phyloP scores from a whole-genome alignment of 2,329 filamentous ascomycete genomes.

The Beauveria pseudobassiana region DNA sequence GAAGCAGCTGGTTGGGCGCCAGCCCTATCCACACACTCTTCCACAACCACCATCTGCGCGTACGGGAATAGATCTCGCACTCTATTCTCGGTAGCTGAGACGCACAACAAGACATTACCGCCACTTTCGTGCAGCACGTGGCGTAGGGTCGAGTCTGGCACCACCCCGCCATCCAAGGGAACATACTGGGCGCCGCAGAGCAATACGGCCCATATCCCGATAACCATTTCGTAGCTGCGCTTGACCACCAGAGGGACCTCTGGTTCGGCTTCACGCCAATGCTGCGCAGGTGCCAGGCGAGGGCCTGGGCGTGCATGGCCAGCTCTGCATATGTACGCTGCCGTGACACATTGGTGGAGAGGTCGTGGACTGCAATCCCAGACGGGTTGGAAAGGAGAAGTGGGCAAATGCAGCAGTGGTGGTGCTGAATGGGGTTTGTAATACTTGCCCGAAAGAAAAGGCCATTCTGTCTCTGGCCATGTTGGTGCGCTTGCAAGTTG shows the following conservation, averaged over 20 bases:
- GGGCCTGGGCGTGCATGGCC: slow-evolving; percentile 31
- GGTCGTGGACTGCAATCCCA: slow-evolving; percentile 30
- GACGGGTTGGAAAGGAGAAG: slow-evolving; percentile 29
- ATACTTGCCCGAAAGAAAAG: slow-evolving; percentile 19
- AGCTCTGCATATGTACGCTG: slow-evolving; percentile 39
- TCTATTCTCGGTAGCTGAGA: slow-evolving; percentile 30
- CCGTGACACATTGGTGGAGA: slow-evolving; percentile 20
- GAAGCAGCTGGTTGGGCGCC: background rate
- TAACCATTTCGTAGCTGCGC: slow-evolving; percentile 48
- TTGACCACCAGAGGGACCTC: slow-evolving; percentile 48
- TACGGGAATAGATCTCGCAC: slow-evolving; percentile 20
- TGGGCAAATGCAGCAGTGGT: slow-evolving; percentile 32
- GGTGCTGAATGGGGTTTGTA: slow-evolving; percentile 28
- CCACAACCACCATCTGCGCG: slow-evolving; percentile 22
- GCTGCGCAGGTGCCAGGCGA: slow-evolving; percentile 31
- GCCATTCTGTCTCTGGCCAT: background rate
- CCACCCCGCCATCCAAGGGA: slow-evolving; percentile 49
- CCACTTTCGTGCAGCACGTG: slow-evolving; percentile 42
- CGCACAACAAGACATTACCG: slow-evolving; percentile 38
- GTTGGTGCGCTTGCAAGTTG: slow-evolving; percentile 10
- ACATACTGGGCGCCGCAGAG: slow-evolving; percentile 53
- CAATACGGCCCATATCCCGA: slow-evolving; percentile 48
- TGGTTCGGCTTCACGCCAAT: slow-evolving; percentile 36
- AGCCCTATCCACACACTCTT: slow-evolving; percentile 15
- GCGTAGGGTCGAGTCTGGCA: slow-evolving; percentile 38